A percentile compares a stretch with the other conserved stretches of the same genome.
These are phyloP conservation scores for Trichoderma polysporum DNA, from an alignment of 2,329 filamentous ascomycete species.

Conservation along the genomic window DNA sequence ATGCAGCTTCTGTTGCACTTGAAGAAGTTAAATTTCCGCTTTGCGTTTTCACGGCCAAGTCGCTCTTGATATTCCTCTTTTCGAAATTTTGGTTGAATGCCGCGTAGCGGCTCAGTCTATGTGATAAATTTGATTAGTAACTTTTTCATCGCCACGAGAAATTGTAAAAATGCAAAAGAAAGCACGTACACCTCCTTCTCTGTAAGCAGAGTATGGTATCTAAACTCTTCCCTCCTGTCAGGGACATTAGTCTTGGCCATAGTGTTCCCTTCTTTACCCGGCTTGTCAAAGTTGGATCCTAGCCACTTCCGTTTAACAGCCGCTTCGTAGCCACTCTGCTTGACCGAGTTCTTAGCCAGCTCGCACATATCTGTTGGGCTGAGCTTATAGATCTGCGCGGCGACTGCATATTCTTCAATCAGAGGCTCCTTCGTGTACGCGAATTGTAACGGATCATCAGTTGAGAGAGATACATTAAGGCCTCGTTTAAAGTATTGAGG, in stretches of 20 bases:
- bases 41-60: constrained; percentile 24
- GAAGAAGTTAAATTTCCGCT: constrained; percentile 8
- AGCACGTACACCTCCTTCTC: constrained; percentile 77
- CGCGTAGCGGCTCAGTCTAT: constrained; percentile 47
- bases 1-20: background rate
- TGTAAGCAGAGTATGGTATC: constrained; percentile 79
- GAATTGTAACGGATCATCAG: constrained; percentile 95
- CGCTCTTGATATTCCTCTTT: background rate
- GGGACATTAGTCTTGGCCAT: constrained; percentile 97
- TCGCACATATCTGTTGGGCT: constrained; percentile 98
- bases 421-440: constrained; percentile 97
- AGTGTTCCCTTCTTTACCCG: constrained; percentile 81
- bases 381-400: constrained; percentile 97
- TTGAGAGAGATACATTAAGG: constrained; percentile 92
- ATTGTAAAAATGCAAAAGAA: background rate
- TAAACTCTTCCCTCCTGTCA: constrained; percentile 85
- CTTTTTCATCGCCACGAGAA: background rate
- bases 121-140: background rate
- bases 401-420: constrained; percentile 97
- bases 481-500: constrained; percentile 93
- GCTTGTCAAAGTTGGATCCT: constrained; percentile 71
- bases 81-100: constrained; percentile 31
- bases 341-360: constrained; percentile 91
- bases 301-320: constrained; percentile 90
- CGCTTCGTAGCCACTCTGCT: constrained; percentile 90